Conservation (phyloP, 805 yeast species). For the Tetrapisispora nanseiensis region DNA sequence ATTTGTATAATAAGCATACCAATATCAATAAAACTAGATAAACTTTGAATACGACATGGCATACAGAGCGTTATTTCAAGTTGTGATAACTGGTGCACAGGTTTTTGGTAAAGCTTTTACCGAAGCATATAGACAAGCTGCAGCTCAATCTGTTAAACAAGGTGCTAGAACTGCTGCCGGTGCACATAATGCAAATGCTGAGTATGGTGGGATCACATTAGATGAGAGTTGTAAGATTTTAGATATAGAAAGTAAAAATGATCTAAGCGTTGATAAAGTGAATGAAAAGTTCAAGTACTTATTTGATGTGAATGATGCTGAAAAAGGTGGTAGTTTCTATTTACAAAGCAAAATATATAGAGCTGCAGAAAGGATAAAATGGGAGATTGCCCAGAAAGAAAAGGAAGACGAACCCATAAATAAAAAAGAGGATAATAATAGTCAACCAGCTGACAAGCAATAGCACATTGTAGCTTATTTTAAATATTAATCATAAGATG, state of each 20-base stretch:
- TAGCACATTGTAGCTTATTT: too few relatives aligned
- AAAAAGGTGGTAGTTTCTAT: conserved; percentile 92
- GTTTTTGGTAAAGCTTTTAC: conserved; percentile 93
- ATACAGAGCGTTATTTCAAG: conserved; percentile 82
- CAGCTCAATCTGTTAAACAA: conserved; percentile 79
- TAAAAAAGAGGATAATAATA: not conserved
- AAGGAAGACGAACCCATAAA: conserved; percentile 2
- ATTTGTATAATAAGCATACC: not conserved
- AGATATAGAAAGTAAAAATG: conserved; percentile 56
- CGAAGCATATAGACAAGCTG: conserved; percentile 96
- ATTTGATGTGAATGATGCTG: conserved; percentile 83
- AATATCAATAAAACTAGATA: not conserved
- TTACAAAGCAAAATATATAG: conserved; percentile 86
- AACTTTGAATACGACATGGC: conserved; percentile 43
- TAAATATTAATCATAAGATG: too few relatives aligned
- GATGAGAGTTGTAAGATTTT: conserved; percentile 90
- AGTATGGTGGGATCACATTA: conserved; percentile 65
- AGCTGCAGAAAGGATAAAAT: conserved; percentile 84
- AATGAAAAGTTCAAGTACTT: conserved; percentile 68
- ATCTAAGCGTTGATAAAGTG: conserved; percentile 46
- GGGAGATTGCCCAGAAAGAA: conserved; percentile 42
- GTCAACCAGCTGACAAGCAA: too few relatives aligned
- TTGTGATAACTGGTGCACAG: conserved; percentile 86
- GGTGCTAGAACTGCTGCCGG: conserved; percentile 37
- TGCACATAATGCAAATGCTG: conserved; percentile 34